These are phyloP conservation scores for Cytospora chrysosperma DNA, from an alignment of 2,329 filamentous ascomycete genomes.

Conservation along the genomic window DNA sequence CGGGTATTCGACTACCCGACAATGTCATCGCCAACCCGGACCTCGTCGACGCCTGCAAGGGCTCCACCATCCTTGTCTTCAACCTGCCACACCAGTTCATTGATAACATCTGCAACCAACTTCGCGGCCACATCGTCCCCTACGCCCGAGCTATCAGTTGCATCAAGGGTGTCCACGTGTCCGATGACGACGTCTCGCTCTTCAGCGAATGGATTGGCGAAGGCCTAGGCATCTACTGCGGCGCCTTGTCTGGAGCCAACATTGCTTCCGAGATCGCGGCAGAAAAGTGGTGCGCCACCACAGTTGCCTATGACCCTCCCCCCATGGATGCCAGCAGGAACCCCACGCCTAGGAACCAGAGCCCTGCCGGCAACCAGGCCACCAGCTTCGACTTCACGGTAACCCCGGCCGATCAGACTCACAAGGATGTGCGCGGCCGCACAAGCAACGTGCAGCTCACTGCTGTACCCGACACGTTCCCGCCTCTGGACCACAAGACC, in stretches of 20 bases:
- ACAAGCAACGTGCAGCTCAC: conserved; percentile 68
- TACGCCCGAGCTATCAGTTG: conserved; percentile 93
- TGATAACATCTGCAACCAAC: conserved; percentile 75
- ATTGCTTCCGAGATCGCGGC: conserved; percentile 92
- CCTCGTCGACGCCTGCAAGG: conserved; percentile 73
- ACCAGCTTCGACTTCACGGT: conserved; percentile 53
- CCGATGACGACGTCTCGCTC: conserved; percentile 78
- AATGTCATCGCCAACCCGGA: conserved; percentile 87
- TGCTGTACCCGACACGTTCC: conserved; percentile 77
- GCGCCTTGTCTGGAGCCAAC: conserved; percentile 92
- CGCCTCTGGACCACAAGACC: conserved; percentile 79
- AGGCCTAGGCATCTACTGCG: conserved; percentile 91
- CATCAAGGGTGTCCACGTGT: conserved; percentile 96
- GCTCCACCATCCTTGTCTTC: conserved; percentile 89
- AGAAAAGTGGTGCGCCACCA: conserved; percentile 97
- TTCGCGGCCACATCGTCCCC: conserved; percentile 85
- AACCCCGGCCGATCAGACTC: conserved; percentile 52
- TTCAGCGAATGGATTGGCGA: conserved; percentile 95
- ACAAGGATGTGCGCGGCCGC: conserved; percentile 68
- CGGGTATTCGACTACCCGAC: conserved; percentile 75
- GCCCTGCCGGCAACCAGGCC: conserved; percentile 42
- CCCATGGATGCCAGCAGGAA: conserved; percentile 75
- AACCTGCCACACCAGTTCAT: conserved; percentile 98
- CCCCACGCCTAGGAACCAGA: conserved; percentile 56
- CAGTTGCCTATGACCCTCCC: conserved; percentile 92